Evolutionary conservation across 345 rosid species (phyloP), one percentile per base, ranked within the genome.

Genomic region (Euclidium syriacum): DNA sequence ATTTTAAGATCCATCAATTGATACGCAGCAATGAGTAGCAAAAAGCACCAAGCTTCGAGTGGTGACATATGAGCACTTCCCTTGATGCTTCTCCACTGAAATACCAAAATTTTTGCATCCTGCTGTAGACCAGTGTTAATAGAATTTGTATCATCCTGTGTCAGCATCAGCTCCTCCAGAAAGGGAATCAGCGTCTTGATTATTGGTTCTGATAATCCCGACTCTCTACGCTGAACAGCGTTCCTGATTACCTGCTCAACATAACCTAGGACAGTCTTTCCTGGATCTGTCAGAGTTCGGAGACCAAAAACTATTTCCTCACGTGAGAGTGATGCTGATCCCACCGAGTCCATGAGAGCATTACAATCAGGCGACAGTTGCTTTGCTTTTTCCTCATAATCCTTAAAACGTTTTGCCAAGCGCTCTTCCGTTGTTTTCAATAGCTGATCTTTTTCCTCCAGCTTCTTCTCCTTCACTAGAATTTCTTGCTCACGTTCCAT

Each of bases 381-480:
- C 44, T 58, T 55, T 34, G 64, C 43, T 33, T 41, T 72, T 38
- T 18, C 14, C 55, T 74, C 76, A 38, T 18, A 26, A 4, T 73
- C 70, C 52, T 55, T 30, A 18, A 23, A 44, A 33, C 22, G 39
- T 11, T 66, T 62, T 23, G 43, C 66, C 43, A 68, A 22, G 23
- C 50, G 46, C 7, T 33, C 34, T 29, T 52, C 25, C 1, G 39
- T 14, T 2, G 55, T 43, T 46, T 30, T 44, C 20, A 75, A 46
- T 15, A 52, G 17, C 65, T 62, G 52, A 24, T 27, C 55, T 41
- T 75, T 58, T 10, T 49, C 5, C 16, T 42, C 52, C 23, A 70
- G 23, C 33, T 30, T 65, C 53, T 67, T 73, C 73, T 72, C 66
- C 58, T 74, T 67, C 30, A 26, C 71, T 51, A 51, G 42, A 41